Evolutionary conservation across 306 rosid species (phyloP).

Genomic region (Biancaea sappan): DNA sequence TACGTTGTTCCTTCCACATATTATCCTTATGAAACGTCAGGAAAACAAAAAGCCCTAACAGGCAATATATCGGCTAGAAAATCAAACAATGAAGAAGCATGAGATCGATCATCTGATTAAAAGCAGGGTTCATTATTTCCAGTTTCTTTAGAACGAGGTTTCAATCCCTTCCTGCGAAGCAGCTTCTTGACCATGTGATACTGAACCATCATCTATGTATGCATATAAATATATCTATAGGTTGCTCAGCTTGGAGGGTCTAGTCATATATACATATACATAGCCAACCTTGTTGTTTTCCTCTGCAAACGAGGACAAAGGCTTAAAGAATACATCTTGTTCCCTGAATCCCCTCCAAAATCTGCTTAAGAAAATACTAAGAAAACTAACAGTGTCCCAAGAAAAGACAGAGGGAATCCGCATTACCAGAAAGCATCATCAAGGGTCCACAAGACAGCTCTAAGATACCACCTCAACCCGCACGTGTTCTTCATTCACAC

Average conservation of each 20-base stretch:
- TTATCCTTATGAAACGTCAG: not conserved
- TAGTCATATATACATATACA: too few relatives aligned
- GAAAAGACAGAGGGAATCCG: not conserved
- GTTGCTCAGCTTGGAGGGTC: not conserved
- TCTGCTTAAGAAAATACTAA: conserved; percentile 17
- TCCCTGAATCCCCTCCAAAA: conserved; percentile 10
- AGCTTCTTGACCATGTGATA: conserved; percentile 31
- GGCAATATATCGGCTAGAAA: conserved; percentile 5
- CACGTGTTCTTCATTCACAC: conserved; percentile 41
- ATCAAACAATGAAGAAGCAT: not conserved
- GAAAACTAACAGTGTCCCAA: conserved; percentile 2
- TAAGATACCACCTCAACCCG: conserved; percentile 34
- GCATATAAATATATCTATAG: not conserved
- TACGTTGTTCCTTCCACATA: not conserved
- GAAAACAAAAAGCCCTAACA: conserved; percentile 12
- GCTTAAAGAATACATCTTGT: conserved; percentile 14
- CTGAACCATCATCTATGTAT: conserved; percentile 11
- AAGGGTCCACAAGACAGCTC: conserved; percentile 33
- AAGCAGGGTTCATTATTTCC: too few relatives aligned
- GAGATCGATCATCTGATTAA: not conserved
- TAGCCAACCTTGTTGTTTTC: conserved; percentile 7
- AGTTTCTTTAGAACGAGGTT: not conserved
- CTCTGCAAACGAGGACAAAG: conserved; percentile 10
- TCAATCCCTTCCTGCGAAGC: not conserved
- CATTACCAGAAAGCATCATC: conserved; percentile 36